Evolutionary conservation across 352 stramenopile species (phyloP), one percentile per base, ranked within the genome.

Genomic region (Thraustotheca clavata): DNA sequence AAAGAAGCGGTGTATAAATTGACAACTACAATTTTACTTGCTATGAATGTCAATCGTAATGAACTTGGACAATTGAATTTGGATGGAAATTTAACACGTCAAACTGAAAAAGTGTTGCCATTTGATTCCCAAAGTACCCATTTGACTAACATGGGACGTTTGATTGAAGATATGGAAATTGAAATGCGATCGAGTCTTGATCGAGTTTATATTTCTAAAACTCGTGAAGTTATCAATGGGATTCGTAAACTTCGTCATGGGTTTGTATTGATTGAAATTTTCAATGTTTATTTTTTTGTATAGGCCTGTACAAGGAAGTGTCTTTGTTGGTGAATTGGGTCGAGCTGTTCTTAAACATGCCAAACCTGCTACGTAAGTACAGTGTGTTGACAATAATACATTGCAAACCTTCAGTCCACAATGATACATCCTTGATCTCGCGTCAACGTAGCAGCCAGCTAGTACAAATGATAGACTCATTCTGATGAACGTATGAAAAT

Each of bases 161-260:
- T 98, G 79, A 93, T 98, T 57, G 94, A 98, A 71, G 90, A 97
- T 62, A 96, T 98, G 86, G 93, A 98, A 76, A 96, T 89, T 65
- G 90, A 97, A 35, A 96, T 98, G 77, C 86, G 91, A 46, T 87
- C 82, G 8, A 93, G 89, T 67, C 82, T 98, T 26, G 90, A 98
- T 68, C 78, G 76, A 18, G 67, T 98, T 14, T 98, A 98, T 74
- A 96, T 98, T 62, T 91, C 96, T 67, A 98, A 98, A 73, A 98
- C 94, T 18, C 78, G 87, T 24, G 89, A 97, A 71, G 87, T 98
- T 29, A 83, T 98, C 47, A 95, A 96, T 65, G 87, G 76, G 48
- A 96, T 98, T 75, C 84, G 92, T 50, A 87, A 88, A 66, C 55
- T 92, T 60, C 83, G 89, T 62, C 79, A 89, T 49, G 77, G 78